Conservation (phyloP, 208 protist species). For the Wallacemonas sp. region DNA sequence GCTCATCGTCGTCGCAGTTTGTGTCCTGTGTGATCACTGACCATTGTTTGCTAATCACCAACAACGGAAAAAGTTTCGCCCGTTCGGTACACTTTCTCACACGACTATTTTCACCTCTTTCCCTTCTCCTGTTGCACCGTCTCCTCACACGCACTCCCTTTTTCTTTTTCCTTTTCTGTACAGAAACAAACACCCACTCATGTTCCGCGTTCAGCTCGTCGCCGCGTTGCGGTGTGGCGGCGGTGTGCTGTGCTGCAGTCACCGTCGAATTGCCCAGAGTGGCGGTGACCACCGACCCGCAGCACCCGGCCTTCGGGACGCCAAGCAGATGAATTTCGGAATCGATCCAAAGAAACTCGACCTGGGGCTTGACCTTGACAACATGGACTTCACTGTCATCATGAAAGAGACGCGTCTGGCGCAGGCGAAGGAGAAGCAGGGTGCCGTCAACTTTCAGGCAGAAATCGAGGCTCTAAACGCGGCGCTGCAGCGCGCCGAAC, state of each 20-base stretch:
- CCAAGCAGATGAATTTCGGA: slow-evolving; percentile 31
- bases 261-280: too few relatives aligned
- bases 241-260: too few relatives aligned
- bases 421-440: slow-evolving; percentile 36
- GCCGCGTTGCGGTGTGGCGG: too few relatives aligned
- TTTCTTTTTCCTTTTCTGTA: too few relatives aligned
- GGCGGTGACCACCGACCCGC: neutral
- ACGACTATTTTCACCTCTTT: neutral
- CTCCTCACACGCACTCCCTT: too few relatives aligned
- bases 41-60: too few relatives aligned
- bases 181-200: too few relatives aligned
- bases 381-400: slow-evolving; percentile 53
- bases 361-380: slow-evolving; percentile 54
- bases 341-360: slow-evolving; percentile 39
- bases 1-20: too few relatives aligned
- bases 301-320: neutral
- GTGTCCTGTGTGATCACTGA: too few relatives aligned
- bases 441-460: slow-evolving; percentile 25
- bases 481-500: slow-evolving; percentile 10
- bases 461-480: slow-evolving; percentile 10
- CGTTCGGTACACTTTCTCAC: neutral
- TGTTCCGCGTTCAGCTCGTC: too few relatives aligned
- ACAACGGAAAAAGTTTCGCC: too few relatives aligned
- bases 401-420: slow-evolving; percentile 11
- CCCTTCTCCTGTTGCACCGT: neutral